These are phyloP conservation scores for Pyrenula massariospora DNA, from an alignment of 495 filamentous ascomycete species.

Conservation along the genomic window DNA sequence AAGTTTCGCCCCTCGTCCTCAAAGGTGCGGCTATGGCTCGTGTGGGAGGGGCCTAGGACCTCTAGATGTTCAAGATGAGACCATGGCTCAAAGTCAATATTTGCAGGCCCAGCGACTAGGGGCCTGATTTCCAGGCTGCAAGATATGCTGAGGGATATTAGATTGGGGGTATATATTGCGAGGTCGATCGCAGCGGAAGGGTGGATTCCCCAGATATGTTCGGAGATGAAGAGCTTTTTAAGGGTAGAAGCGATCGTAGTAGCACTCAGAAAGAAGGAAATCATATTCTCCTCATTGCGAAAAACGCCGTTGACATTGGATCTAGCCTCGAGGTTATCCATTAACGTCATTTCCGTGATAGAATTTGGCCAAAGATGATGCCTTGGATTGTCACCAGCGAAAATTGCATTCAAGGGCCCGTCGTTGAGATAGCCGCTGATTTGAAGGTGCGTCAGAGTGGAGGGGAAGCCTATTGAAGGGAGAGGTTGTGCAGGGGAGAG, in stretches of 20 bases:
- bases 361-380: neutral
- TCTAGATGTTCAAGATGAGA: neutral
- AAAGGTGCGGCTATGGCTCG: neutral
- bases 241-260: neutral
- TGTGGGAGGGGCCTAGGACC: too few relatives aligned
- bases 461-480: neutral
- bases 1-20: neutral
- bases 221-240: neutral
- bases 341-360: neutral
- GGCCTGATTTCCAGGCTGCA: neutral
- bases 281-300: neutral
- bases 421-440: neutral
- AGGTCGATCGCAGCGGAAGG: neutral
- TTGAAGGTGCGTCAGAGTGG: neutral
- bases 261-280: neutral
- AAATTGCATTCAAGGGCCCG: neutral
- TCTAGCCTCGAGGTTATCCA: neutral
- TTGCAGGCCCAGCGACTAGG: neutral
- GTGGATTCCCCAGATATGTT: neutral
- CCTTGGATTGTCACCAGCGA: neutral
- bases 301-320: neutral
- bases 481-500: neutral
- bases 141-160: neutral
- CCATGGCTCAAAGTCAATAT: neutral
- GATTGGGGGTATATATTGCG: neutral